A percentile compares a stretch with the other conserved stretches of the same genome.
Conservation (phyloP, 2,329 filamentous ascomycete species). For the Aspergillus novofumigatus region DNA sequence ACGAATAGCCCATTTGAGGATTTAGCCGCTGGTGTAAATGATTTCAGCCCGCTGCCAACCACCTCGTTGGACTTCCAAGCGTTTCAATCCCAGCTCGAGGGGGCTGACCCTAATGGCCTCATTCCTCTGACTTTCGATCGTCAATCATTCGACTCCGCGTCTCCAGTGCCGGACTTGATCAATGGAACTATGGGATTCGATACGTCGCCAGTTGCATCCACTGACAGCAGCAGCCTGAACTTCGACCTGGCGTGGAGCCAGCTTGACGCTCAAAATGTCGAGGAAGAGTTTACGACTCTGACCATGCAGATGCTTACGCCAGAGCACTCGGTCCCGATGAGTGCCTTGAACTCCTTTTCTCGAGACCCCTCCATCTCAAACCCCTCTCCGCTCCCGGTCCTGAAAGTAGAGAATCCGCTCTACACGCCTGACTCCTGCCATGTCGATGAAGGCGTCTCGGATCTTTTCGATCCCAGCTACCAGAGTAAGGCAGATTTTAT, state of each 20-base stretch:
- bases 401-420: constrained; percentile 26
- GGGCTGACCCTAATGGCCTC: constrained; percentile 17
- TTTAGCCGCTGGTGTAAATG: constrained; percentile 15
- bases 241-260: constrained; percentile 24
- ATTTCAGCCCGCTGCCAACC: constrained; percentile 15
- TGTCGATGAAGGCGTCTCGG: constrained; percentile 20
- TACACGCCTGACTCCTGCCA: constrained; percentile 23
- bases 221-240: constrained; percentile 15
- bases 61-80: constrained; percentile 22
- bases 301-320: constrained; percentile 23
- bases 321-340: constrained; percentile 7
- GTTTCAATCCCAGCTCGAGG: constrained; percentile 20
- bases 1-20: constrained; percentile 15
- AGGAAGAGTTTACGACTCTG: constrained; percentile 24
- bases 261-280: constrained; percentile 14
- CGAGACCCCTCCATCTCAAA: constrained; percentile 14
- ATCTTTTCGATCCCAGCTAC: constrained; percentile 14
- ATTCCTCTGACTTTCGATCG: constrained; percentile 24
- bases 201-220: constrained; percentile 19
- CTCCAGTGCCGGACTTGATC: constrained; percentile 19
- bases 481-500: constrained; percentile 21
- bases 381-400: constrained; percentile 19
- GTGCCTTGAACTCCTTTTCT: constrained; percentile 14
- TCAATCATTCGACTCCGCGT: constrained; percentile 22
- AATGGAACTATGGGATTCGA: constrained; percentile 16